These are phyloP conservation scores for Albizia julibrissin DNA, from an alignment of 306 rosid species.

Conservation along the genomic window DNA sequence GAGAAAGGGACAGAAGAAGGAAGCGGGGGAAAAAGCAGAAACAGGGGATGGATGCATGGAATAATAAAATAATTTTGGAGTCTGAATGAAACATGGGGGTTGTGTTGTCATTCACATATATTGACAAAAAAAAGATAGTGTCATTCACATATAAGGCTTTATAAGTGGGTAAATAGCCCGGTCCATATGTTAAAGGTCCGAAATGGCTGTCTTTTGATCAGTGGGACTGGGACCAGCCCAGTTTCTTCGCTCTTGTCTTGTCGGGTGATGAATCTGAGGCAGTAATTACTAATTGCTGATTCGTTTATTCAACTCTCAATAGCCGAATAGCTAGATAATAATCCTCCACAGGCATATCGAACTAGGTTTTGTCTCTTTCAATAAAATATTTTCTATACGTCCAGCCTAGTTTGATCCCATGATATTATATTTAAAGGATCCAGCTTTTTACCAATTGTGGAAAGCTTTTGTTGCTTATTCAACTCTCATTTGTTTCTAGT, in stretches of 20 bases:
- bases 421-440: no score
- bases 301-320: no score
- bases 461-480: no score
- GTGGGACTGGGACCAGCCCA: background rate
- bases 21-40: background rate
- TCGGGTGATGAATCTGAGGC: no score
- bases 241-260: background rate
- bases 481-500: no score
- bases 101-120: background rate
- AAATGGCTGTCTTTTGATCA: background rate
- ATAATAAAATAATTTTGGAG: no score
- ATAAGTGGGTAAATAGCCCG: background rate
- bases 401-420: fast-evolving
- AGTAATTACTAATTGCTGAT: no score
- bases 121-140: no score
- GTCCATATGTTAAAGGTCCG: background rate
- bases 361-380: no score
- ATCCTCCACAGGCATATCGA: no score
- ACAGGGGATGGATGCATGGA: background rate
- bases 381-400: fast-evolving
- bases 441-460: no score
- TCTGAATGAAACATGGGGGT: background rate
- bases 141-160: background rate
- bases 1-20: background rate
- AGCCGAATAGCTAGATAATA: no score